Evolutionary conservation across 352 stramenopile genomes (phyloP), one percentile per base, ranked within the genome.

Genomic region (Phytophthora palmivora): DNA sequence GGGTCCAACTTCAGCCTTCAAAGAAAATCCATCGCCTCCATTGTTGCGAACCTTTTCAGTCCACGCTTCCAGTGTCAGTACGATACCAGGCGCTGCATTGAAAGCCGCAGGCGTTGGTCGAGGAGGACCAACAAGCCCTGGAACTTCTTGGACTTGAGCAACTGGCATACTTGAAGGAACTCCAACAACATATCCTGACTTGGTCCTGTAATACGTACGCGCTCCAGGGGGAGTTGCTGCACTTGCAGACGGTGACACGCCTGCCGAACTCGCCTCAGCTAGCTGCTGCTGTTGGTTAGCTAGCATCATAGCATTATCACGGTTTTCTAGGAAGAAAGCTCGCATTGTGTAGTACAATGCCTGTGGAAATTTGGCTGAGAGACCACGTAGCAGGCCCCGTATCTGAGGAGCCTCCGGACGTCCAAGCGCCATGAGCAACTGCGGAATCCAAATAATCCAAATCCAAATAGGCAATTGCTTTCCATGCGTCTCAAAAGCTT

Each of bases 361-460:
- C 64, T 99, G 97, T 3, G 97, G 97, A 62, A 99, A 99, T 67
- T 98, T 97, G 32, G 88, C 88, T 32, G 88, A 92, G 4, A 96
- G 63, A 0, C 88, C 88, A 37, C 88, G 83, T 34, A 96, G 32
- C 7, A 96, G 70, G 0, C 86, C 86, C 21, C 88, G 87, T 66
- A 96, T 95, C 67, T 96, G 82, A 5, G 80, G 72, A 18, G 95
- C 96, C 80, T 99, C 96, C 0, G 89, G 81, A 9, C 97, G 84
- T 15, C 88, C 98, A 21, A 99, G 88, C 9, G 94, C 92, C 67
- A 97, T 98, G 12, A 99, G 78, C 18, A 99, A 67, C 61, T 99
- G 96, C 16, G 97, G 97, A 47, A 99, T 98, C 97, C 97, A 99
- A 34, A 98, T 96, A 32, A 99, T 96, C 97, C 97, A 99, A 49